A percentile compares a stretch with the other conserved stretches of the same genome.
These are phyloP conservation scores for Brassica carinata DNA, from an alignment of 345 rosid species.

Conservation along the genomic window DNA sequence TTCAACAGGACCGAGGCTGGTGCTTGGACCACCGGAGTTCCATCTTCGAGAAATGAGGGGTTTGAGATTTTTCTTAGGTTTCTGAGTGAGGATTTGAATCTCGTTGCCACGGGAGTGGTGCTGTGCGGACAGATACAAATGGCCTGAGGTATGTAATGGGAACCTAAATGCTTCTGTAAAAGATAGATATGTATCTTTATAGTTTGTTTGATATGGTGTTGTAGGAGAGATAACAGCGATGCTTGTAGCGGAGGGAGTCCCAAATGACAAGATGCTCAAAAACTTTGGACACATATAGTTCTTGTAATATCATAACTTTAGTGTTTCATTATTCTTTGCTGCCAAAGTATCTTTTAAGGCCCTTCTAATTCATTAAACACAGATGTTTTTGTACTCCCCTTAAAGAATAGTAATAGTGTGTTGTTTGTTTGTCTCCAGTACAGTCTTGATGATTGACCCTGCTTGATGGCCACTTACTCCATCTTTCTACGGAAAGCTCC, in stretches of 20 bases:
- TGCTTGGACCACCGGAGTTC: too few species aligned
- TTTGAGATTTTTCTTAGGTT: too few species aligned
- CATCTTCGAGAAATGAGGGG: too few species aligned
- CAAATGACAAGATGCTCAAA: constrained; percentile 70
- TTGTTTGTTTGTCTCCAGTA: constrained; percentile 22
- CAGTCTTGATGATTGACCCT: background rate
- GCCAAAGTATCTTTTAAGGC: background rate
- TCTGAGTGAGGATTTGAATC: too few species aligned
- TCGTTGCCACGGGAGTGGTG: constrained; percentile 63
- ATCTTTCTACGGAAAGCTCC: background rate
- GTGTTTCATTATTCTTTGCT: constrained; percentile 30
- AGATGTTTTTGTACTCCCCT: constrained; percentile 21
- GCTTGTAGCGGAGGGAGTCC: constrained; percentile 74
- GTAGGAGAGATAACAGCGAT: constrained; percentile 78
- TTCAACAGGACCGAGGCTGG: too few species aligned
- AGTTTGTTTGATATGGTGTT: constrained; percentile 11
- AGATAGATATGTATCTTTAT: too few species aligned
- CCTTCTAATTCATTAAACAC: constrained; percentile 27
- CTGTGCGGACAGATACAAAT: constrained; percentile 96
- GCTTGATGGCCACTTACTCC: background rate
- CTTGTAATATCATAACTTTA: background rate
- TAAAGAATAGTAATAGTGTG: constrained; percentile 9
- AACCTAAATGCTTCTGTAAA: background rate
- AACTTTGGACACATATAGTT: constrained; percentile 57
- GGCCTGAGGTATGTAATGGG: constrained; percentile 79